Evolutionary conservation across 495 filamentous ascomycete genomes (phyloP).

Genomic region (Penicillium chermesinum): DNA sequence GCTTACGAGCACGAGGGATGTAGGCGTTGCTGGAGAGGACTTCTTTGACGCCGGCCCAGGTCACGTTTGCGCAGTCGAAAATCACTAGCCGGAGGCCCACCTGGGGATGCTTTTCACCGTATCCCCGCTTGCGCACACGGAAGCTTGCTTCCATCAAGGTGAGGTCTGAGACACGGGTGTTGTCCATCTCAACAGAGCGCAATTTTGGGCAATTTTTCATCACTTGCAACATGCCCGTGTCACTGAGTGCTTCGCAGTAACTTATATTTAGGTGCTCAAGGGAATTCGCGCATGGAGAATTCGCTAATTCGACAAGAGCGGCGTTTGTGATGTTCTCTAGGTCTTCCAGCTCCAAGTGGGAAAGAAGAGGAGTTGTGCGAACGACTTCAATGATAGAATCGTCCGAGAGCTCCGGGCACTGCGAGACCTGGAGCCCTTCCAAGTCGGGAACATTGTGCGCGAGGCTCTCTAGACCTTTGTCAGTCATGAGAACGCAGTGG

Average conservation of each 20-base stretch:
- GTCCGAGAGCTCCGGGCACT: constrained; percentile 68
- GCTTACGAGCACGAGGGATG: constrained; percentile 39
- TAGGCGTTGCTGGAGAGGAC: constrained; percentile 80
- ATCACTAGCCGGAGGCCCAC: constrained; percentile 72
- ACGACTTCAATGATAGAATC: constrained; percentile 66
- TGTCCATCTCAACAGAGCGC: constrained; percentile 79
- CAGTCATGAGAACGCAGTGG: constrained; percentile 68
- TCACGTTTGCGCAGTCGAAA: constrained; percentile 86
- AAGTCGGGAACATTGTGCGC: constrained; percentile 72
- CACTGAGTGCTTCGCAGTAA: constrained; percentile 81
- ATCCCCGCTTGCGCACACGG: constrained; percentile 63
- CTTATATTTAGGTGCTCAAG: constrained; percentile 82
- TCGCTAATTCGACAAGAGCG: constrained; percentile 65
- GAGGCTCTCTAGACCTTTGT: constrained; percentile 59
- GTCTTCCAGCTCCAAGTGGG: constrained; percentile 88
- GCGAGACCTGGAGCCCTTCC: constrained; percentile 74
- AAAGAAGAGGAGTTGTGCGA: constrained; percentile 66
- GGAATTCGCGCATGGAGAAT: constrained; percentile 60
- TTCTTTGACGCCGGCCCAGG: constrained; percentile 88
- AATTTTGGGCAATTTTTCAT: constrained; percentile 69
- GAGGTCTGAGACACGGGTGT: constrained; percentile 84
- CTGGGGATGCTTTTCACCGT: constrained; percentile 45
- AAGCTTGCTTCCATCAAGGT: constrained; percentile 81
- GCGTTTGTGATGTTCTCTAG: constrained; percentile 70
- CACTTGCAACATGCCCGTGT: constrained; percentile 78